These are phyloP conservation scores for Pyrenophora tritici-repentis DNA, from an alignment of 2,329 filamentous ascomycete species.

Conservation along the genomic window DNA sequence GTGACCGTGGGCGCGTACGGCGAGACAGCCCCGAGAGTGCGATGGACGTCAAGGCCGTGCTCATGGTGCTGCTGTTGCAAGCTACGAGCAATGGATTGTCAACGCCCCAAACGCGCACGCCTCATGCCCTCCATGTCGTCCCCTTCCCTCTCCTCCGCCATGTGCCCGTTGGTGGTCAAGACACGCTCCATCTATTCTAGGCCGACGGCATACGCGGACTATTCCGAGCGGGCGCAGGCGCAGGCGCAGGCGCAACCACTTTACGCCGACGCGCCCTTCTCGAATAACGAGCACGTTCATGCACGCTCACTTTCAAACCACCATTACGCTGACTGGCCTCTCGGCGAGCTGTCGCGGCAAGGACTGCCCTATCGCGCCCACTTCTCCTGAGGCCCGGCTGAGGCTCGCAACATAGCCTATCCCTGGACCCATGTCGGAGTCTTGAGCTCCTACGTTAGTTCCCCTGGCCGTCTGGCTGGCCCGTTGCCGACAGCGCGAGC, in stretches of 20 bases:
- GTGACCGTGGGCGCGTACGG: no score
- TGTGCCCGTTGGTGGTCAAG: constrained; percentile 10
- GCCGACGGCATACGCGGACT: constrained; percentile 1
- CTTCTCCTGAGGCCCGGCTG: constrained; percentile 24
- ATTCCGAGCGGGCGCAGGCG: no score
- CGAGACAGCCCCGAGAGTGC: no score
- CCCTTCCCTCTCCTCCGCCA: neutral
- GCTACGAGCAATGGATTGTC: no score
- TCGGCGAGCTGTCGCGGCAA: constrained; percentile 26
- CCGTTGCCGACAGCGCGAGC: constrained; percentile 9
- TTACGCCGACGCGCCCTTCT: constrained; percentile 21
- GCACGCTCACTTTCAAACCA: constrained; percentile 34
- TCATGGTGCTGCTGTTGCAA: no score
- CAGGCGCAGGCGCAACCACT: no score
- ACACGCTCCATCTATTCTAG: neutral
- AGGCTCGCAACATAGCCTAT: constrained; percentile 6
- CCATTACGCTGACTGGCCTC: constrained; percentile 13
- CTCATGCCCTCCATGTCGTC: no score
- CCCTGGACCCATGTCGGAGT: constrained; percentile 5
- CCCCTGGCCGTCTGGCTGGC: constrained; percentile 15
- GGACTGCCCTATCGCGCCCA: constrained; percentile 24
- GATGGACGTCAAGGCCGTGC: no score
- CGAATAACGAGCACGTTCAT: constrained; percentile 36
- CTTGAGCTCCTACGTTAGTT: constrained; percentile 8
- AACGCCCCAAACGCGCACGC: no score